Evolutionary conservation across 2,329 filamentous ascomycete genomes (phyloP).

Genomic region (Fusarium secorum): DNA sequence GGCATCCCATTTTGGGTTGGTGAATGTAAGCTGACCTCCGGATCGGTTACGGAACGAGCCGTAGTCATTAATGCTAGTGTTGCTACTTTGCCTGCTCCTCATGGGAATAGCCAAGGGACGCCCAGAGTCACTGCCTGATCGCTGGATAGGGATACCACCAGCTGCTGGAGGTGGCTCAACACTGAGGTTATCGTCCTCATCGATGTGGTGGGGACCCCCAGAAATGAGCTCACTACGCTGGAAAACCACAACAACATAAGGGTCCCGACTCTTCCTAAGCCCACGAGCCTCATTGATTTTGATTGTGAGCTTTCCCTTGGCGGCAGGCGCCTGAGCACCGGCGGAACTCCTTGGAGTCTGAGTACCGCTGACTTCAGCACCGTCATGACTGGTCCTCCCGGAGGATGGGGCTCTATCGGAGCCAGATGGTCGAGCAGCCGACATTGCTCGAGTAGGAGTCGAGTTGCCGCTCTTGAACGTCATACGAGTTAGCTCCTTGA

Average conservation of each 20-base stretch:
- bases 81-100: constrained; percentile 95
- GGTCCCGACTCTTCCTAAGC: constrained; percentile 81
- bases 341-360: constrained; percentile 57
- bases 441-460: constrained; percentile 88
- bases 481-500: constrained; percentile 88
- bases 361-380: constrained; percentile 58
- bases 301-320: constrained; percentile 89
- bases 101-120: constrained; percentile 93
- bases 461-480: constrained; percentile 89
- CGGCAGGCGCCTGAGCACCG: constrained; percentile 70
- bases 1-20: constrained; percentile 93
- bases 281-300: constrained; percentile 87
- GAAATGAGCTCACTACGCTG: constrained; percentile 97
- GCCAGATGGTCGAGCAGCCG: constrained; percentile 64
- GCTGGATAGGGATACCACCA: constrained; percentile 68
- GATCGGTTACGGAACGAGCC: constrained; percentile 67
- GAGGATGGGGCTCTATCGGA: constrained; percentile 52
- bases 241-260: constrained; percentile 96
- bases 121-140: constrained; percentile 81
- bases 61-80: constrained; percentile 80
- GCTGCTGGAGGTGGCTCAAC: constrained; percentile 54
- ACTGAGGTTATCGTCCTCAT: constrained; percentile 64
- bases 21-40: constrained; percentile 64
- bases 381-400: constrained; percentile 51
- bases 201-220: constrained; percentile 74